A percentile compares a stretch with the other conserved stretches of the same genome.
phyloP scores from a whole-genome alignment of 148 eudicot genomes.

The Nyssa sinensis region DNA sequence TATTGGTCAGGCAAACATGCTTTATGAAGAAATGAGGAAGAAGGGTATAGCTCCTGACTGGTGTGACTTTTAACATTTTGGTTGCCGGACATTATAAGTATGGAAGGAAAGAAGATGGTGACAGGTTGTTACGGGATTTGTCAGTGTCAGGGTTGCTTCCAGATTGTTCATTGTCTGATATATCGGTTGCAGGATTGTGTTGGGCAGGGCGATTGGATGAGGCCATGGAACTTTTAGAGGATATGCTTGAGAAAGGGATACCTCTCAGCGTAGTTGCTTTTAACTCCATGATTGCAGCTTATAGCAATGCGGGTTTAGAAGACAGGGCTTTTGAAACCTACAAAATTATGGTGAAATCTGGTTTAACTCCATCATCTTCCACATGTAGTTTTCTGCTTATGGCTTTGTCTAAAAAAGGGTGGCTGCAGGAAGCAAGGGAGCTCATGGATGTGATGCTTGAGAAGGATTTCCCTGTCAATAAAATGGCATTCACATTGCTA shows the following conservation, averaged over 20 bases:
- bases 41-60: conserved; percentile 68
- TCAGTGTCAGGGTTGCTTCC: conserved; percentile 44
- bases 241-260: conserved; percentile 69
- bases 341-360: conserved; percentile 61
- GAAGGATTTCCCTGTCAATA: conserved; percentile 64
- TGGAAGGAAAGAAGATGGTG: conserved; percentile 61
- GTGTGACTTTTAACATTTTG: conserved; percentile 76
- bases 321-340: conserved; percentile 61
- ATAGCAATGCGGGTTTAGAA: conserved; percentile 56
- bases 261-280: conserved; percentile 63
- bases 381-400: conserved; percentile 72
- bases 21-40: conserved; percentile 69
- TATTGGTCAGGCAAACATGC: conserved; percentile 53
- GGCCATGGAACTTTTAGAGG: conserved; percentile 51
- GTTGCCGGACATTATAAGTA: conserved; percentile 70
- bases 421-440: conserved; percentile 62
- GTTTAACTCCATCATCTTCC: conserved; percentile 66
- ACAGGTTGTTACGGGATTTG: conserved; percentile 52
- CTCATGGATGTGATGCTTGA: conserved; percentile 61
- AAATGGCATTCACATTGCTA: conserved; percentile 73
- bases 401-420: conserved; percentile 61
- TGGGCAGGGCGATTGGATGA: conserved; percentile 75
- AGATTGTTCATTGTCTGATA: conserved; percentile 61
- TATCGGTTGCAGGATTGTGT: conserved; percentile 68
- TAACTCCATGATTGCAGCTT: conserved; percentile 85